Percentiles rank a stretch among this genome's conserved stretches.
Evolutionary conservation across 441 rosid genomes (phyloP).

Genomic region (Kokia cookei): DNA sequence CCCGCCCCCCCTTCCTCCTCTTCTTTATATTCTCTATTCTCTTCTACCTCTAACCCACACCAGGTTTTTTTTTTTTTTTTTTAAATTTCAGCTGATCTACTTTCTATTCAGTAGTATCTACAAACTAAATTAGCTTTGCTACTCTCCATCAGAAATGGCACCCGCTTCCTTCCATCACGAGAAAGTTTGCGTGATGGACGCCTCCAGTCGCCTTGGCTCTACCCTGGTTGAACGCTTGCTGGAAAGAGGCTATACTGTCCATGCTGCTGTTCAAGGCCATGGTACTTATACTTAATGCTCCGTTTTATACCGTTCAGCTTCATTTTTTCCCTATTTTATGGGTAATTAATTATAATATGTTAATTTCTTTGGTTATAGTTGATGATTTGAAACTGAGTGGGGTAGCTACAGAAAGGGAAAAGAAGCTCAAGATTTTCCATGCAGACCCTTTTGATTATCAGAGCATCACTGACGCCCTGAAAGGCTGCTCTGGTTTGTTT

Average conservation of each 20-base stretch:
- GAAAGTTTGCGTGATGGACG: constrained; percentile 61
- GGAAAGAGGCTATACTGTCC: constrained; percentile 47
- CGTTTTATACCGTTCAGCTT: background rate
- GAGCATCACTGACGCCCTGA: constrained; percentile 46
- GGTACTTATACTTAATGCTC: constrained; percentile 12
- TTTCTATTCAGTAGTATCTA: background rate
- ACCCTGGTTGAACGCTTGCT: constrained; percentile 37
- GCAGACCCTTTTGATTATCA: constrained; percentile 63
- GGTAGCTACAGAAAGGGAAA: constrained; percentile 16
- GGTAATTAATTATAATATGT: background rate
- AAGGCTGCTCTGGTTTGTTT: constrained; percentile 55
- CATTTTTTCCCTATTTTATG: background rate
- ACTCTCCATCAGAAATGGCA: constrained; percentile 22
- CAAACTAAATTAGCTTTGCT: background rate
- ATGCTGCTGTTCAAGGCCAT: constrained; percentile 45
- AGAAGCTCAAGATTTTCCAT: constrained; percentile 37
- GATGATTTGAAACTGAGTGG: constrained; percentile 28
- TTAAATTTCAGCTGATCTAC: background rate
- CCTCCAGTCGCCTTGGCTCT: constrained; percentile 50
- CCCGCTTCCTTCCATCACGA: constrained; percentile 24
- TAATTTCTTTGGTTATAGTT: background rate
- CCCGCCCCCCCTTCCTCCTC: background rate
- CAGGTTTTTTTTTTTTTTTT: background rate
- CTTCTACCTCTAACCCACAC: background rate
- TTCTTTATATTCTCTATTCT: background rate